Conservation (phyloP, 2,329 filamentous ascomycete species). For the Fusarium ramigenum region DNA sequence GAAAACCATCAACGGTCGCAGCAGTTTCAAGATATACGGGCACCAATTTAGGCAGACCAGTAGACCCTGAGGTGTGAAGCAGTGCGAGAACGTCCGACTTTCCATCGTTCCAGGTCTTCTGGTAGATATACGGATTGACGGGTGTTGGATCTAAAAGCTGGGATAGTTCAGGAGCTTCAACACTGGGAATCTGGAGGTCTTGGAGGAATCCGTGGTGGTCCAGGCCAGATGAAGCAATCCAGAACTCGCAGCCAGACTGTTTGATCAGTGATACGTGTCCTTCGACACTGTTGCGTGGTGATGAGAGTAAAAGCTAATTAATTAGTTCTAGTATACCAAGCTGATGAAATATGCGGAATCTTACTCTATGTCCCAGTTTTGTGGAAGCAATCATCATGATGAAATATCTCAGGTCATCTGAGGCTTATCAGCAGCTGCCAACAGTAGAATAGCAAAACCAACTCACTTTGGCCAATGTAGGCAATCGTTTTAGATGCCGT, state of each 20-base stretch:
- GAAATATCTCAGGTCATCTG: background rate
- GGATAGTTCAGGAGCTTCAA: background rate
- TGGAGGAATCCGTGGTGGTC: background rate
- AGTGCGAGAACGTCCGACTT: background rate
- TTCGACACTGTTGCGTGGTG: background rate
- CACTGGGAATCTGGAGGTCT: background rate
- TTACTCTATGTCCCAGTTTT: background rate
- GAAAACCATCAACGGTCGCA: background rate
- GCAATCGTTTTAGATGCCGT: background rate
- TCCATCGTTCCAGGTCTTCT: background rate
- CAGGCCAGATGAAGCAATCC: background rate
- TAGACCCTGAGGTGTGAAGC: background rate
- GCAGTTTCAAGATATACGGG: background rate
- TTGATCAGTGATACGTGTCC: background rate
- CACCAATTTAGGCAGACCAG: background rate
- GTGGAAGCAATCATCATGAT: background rate
- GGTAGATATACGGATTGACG: background rate
- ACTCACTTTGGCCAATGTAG: background rate
- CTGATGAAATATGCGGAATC: accelerated
- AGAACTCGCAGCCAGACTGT: background rate
- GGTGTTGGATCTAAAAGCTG: background rate
- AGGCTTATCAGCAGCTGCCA: background rate
- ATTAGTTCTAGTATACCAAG: accelerated
- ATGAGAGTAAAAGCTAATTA: background rate
- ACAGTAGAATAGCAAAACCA: accelerated